Conservation (phyloP, 1,139 yeast genomes). For the Yamadazyma aaseri region DNA sequence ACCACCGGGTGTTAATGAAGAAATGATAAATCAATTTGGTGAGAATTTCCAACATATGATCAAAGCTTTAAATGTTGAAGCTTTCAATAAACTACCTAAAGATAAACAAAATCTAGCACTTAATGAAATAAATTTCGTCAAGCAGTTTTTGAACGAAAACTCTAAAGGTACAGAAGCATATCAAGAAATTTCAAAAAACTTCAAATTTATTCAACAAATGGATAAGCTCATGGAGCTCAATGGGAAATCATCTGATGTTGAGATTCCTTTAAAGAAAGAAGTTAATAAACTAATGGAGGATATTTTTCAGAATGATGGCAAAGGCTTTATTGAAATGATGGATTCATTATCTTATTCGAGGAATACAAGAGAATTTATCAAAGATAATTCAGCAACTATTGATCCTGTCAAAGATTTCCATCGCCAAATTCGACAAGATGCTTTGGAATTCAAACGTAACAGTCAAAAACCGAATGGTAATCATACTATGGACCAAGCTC, state of each 20-base stretch:
- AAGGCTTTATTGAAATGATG: constrained; percentile 72
- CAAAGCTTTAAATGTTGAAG: constrained; percentile 14
- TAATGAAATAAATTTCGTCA: constrained; percentile 8
- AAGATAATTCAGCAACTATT: constrained; percentile 1
- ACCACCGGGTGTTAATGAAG: constrained; percentile 1
- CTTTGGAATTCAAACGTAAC: constrained; percentile 9
- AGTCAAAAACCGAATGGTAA: constrained; percentile 2
- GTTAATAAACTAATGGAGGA: constrained; percentile 71
- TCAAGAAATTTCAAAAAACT: background rate
- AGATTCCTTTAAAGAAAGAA: background rate
- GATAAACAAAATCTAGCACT: constrained; percentile 13
- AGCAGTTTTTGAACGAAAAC: constrained; percentile 8
- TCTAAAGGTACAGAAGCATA: background rate
- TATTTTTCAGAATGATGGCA: constrained; percentile 70
- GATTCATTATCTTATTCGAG: constrained; percentile 67
- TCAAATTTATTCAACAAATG: constrained; percentile 1
- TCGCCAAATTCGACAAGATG: constrained; percentile 11
- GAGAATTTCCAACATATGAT: constrained; percentile 11
- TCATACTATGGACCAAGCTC: constrained; percentile 8
- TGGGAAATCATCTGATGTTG: constrained; percentile 24
- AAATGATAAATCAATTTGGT: constrained; percentile 7
- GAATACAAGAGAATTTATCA: constrained; percentile 38
- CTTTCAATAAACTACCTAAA: constrained; percentile 7
- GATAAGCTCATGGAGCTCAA: constrained; percentile 16
- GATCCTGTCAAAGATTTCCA: constrained; percentile 1